A percentile compares a stretch with the other conserved stretches of the same genome.
phyloP scores from a whole-genome alignment of 768 basidiomycete genomes.

The Termitomyces heimii region DNA sequence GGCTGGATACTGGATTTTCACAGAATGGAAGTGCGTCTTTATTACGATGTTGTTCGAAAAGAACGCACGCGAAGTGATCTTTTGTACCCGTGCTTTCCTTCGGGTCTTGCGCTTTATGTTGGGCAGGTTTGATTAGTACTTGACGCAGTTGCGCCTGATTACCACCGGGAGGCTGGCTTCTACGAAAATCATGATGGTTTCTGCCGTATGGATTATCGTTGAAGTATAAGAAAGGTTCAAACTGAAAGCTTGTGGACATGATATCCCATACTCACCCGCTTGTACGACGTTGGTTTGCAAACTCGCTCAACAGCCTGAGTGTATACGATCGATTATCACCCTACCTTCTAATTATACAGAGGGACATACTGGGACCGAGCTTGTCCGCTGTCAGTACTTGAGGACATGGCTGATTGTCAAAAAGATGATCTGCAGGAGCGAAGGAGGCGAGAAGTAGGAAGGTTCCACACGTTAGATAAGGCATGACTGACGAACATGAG shows the following conservation, averaged over 20 bases:
- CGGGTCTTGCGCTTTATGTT: neutral
- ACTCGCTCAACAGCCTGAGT: neutral
- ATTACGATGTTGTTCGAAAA: neutral
- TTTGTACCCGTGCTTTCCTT: neutral
- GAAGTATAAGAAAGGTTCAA: neutral
- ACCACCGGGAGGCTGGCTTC: neutral
- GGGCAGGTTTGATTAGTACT: neutral
- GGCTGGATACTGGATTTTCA: neutral
- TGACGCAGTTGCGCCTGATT: neutral
- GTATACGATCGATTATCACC: neutral
- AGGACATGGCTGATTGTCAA: neutral
- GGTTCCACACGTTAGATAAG: neutral
- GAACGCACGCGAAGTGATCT: neutral
- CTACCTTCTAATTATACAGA: neutral
- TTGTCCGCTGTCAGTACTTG: neutral
- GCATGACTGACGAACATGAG: neutral
- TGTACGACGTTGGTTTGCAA: neutral
- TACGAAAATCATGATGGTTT: neutral
- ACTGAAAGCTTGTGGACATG: neutral
- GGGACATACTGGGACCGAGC: neutral
- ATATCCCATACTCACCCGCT: neutral
- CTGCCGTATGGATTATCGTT: neutral
- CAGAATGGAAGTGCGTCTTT: neutral
- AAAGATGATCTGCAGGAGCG: neutral
- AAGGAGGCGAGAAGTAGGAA: neutral